Conservation (phyloP, 192 early-diverging fungal genomes). For the Bifiguratus adelaidae region DNA sequence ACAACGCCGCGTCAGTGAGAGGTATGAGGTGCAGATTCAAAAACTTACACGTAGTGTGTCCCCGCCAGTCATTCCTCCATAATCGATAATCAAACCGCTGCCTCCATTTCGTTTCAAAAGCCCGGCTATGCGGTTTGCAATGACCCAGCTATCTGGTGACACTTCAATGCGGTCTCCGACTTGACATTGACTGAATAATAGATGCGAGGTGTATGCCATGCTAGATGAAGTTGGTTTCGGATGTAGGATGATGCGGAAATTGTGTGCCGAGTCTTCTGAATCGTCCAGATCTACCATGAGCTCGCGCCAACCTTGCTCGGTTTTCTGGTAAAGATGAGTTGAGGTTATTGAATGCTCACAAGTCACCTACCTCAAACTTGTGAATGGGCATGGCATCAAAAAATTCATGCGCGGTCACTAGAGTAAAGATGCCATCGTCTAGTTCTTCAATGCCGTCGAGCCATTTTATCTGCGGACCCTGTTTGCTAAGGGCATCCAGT, state of each 20-base stretch:
- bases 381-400: constrained; percentile 94
- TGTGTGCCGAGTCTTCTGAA: constrained; percentile 38
- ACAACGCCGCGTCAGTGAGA: too few species aligned
- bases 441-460: constrained; percentile 56
- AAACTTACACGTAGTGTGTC: constrained; percentile 77
- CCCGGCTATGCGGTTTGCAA: constrained; percentile 57
- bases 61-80: constrained; percentile 70
- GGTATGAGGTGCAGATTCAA: too few species aligned
- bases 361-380: constrained; percentile 54
- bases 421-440: constrained; percentile 46
- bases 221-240: constrained; percentile 47
- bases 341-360: not conserved
- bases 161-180: constrained; percentile 77
- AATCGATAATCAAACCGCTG: constrained; percentile 75
- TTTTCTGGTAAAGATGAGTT: constrained; percentile 35
- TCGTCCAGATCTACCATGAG: constrained; percentile 80
- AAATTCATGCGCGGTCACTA: constrained; percentile 91
- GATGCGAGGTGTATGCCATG: constrained; percentile 23
- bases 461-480: constrained; percentile 49
- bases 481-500: too few species aligned
- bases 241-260: constrained; percentile 68
- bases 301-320: constrained; percentile 79
- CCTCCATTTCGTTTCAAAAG: constrained; percentile 60
- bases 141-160: constrained; percentile 64
- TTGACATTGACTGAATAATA: constrained; percentile 36